These are phyloP conservation scores for Talaromyces marneffei DNA, from an alignment of 2,329 filamentous ascomycete genomes.

Conservation along the genomic window DNA sequence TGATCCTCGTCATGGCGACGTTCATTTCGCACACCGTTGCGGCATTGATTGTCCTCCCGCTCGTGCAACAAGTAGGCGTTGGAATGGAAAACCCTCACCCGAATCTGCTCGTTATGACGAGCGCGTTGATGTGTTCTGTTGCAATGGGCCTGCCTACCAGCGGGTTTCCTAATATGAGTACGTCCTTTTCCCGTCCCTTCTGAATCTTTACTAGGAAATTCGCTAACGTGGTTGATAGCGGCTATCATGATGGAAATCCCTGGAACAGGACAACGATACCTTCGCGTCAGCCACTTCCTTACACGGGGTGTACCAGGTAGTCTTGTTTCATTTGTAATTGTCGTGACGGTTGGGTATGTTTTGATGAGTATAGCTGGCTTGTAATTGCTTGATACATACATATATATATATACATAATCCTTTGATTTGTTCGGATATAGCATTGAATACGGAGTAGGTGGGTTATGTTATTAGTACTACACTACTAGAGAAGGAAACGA, in stretches of 20 bases:
- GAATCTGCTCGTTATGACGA: slow-evolving; percentile 90
- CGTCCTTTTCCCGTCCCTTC: slow-evolving; percentile 42
- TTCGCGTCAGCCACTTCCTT: slow-evolving; percentile 90
- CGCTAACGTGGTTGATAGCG: slow-evolving; percentile 47
- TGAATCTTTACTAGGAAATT: slow-evolving; percentile 11
- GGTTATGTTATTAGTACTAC: background rate
- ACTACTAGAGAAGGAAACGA: background rate
- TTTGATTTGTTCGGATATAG: background rate
- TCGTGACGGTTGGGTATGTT: slow-evolving; percentile 84
- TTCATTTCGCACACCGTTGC: slow-evolving; percentile 98
- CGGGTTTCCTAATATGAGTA: slow-evolving; percentile 99
- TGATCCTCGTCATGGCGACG: slow-evolving; percentile 90
- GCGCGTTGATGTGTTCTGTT: slow-evolving; percentile 94
- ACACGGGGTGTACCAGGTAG: slow-evolving; percentile 86
- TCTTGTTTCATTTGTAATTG: slow-evolving; percentile 71
- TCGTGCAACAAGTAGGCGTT: slow-evolving; percentile 79
- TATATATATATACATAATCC: background rate
- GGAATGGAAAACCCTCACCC: slow-evolving; percentile 85
- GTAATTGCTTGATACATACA: slow-evolving; percentile 30
- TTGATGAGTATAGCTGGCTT: slow-evolving; percentile 74
- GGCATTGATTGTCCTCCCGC: slow-evolving; percentile 84
- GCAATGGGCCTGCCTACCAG: slow-evolving; percentile 94
- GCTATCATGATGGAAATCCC: slow-evolving; percentile 99
- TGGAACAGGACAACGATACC: slow-evolving; percentile 80
- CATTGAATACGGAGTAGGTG: background rate